These are phyloP conservation scores for Russula brevipes DNA, from an alignment of 768 basidiomycete genomes.

Conservation along the genomic window DNA sequence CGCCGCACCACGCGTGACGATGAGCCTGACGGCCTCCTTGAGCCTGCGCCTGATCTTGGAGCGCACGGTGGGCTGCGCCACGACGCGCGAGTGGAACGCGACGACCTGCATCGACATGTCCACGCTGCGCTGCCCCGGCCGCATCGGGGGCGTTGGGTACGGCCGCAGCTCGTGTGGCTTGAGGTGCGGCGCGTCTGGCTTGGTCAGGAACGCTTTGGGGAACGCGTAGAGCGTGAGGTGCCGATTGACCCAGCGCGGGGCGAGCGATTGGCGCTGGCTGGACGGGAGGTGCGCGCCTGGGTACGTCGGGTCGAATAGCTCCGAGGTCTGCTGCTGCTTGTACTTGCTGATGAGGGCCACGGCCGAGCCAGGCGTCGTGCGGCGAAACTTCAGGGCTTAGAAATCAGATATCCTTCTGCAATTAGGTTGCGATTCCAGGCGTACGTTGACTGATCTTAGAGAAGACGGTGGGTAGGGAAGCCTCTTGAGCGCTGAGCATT, in stretches of 20 bases:
- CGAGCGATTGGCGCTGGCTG: neutral
- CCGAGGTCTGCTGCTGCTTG: neutral
- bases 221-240: conserved; percentile 6
- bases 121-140: neutral
- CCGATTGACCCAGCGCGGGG: conserved; percentile 2
- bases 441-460: conserved; percentile 16
- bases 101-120: conserved; percentile 11
- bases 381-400: conserved; percentile 6
- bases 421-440: neutral
- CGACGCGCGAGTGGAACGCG: neutral
- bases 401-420: neutral
- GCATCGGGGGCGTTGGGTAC: conserved; percentile 1
- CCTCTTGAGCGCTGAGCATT: conserved; percentile 1
- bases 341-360: conserved; percentile 1
- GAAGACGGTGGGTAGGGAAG: conserved; percentile 5
- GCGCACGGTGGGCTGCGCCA: neutral
- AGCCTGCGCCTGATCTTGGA: conserved; percentile 13
- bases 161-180: conserved; percentile 7
- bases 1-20: conserved; percentile 17
- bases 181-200: neutral
- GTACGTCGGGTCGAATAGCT: conserved; percentile 9
- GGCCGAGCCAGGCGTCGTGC: conserved; percentile 13
- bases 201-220: conserved; percentile 16
- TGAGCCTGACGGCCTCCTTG: conserved; percentile 5
- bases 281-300: conserved; percentile 8